phyloP scores from a whole-genome alignment of 371 early-diverging fungal species.

The Mortierella polycephala region DNA sequence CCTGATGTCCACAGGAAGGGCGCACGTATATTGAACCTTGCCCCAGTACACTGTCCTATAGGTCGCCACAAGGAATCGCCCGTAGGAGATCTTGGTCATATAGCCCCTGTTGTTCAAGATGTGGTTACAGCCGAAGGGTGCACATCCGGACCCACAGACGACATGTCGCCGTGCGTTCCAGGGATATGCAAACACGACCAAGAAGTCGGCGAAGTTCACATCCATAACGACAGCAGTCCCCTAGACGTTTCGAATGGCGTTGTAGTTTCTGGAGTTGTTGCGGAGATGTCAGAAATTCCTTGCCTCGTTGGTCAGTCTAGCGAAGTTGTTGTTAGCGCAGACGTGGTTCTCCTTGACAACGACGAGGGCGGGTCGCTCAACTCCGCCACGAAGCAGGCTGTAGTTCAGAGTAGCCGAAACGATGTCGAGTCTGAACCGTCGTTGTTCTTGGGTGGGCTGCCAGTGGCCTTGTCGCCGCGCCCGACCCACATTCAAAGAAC shows the following conservation, averaged over 20 bases:
- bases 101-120: slow-evolving; percentile 38
- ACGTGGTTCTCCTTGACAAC: slow-evolving; percentile 16
- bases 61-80: slow-evolving; percentile 7
- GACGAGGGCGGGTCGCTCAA: slow-evolving; percentile 26
- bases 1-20: not conserved
- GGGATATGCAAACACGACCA: slow-evolving; percentile 6
- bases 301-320: slow-evolving; percentile 6
- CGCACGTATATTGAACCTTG: slow-evolving; percentile 17
- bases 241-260: too few species aligned
- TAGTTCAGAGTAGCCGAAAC: slow-evolving; percentile 51
- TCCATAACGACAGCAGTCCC: too few species aligned
- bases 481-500: slow-evolving; percentile 5
- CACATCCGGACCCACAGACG: slow-evolving; percentile 7
- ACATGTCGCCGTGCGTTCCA: slow-evolving; percentile 1
- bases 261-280: not conserved
- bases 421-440: slow-evolving; percentile 46
- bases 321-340: slow-evolving; percentile 22
- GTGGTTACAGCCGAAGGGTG: slow-evolving; percentile 33
- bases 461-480: slow-evolving; percentile 36
- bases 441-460: slow-evolving; percentile 47
- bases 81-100: slow-evolving; percentile 27
- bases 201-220: too few species aligned
- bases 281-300: not conserved
- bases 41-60: slow-evolving; percentile 19
- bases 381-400: slow-evolving; percentile 40